phyloP scores from a whole-genome alignment of 2,329 filamentous ascomycete species.

The Torrubiella hemipterigena region DNA sequence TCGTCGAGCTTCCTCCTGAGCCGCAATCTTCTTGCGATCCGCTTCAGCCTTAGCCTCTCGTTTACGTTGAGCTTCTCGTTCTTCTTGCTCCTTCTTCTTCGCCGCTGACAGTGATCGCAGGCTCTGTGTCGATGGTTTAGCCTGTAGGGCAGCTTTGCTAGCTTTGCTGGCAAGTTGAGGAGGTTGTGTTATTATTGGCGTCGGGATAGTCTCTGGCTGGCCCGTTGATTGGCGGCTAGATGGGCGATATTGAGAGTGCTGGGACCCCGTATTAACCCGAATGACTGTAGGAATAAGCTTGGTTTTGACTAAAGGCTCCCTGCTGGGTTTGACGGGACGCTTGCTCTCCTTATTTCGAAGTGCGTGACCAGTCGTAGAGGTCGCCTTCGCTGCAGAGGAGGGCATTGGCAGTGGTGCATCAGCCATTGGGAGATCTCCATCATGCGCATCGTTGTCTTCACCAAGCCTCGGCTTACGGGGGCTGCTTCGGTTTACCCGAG shows the following conservation, averaged over 20 bases:
- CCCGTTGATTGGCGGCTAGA: slow-evolving; percentile 44
- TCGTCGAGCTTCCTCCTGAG: slow-evolving; percentile 52
- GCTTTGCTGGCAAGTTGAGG: slow-evolving; percentile 47
- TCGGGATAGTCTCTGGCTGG: slow-evolving; percentile 26
- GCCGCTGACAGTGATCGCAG: slow-evolving; percentile 60
- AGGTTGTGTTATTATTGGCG: slow-evolving; percentile 23
- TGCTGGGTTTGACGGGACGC: slow-evolving; percentile 49
- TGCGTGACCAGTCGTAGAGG: slow-evolving; percentile 32
- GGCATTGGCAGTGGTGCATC: slow-evolving; percentile 43
- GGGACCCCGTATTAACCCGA: slow-evolving; percentile 55
- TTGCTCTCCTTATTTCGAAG: slow-evolving; percentile 41
- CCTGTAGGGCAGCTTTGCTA: slow-evolving; percentile 54
- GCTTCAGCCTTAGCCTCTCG: slow-evolving; percentile 71
- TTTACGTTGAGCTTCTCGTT: slow-evolving; percentile 66
- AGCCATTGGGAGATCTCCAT: slow-evolving; percentile 41
- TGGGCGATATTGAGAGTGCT: slow-evolving; percentile 46
- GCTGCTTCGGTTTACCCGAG: slow-evolving; percentile 35
- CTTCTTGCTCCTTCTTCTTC: slow-evolving; percentile 75
- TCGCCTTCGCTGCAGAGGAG: slow-evolving; percentile 47
- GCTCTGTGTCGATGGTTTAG: slow-evolving; percentile 42
- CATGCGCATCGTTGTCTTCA: slow-evolving; percentile 16
- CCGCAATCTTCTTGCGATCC: slow-evolving; percentile 60
- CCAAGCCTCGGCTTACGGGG: slow-evolving; percentile 35
- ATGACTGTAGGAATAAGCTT: slow-evolving; percentile 61
- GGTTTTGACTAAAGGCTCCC: slow-evolving; percentile 43